Evolutionary conservation across 306 rosid species (phyloP).

Genomic region (Quercus robur): DNA sequence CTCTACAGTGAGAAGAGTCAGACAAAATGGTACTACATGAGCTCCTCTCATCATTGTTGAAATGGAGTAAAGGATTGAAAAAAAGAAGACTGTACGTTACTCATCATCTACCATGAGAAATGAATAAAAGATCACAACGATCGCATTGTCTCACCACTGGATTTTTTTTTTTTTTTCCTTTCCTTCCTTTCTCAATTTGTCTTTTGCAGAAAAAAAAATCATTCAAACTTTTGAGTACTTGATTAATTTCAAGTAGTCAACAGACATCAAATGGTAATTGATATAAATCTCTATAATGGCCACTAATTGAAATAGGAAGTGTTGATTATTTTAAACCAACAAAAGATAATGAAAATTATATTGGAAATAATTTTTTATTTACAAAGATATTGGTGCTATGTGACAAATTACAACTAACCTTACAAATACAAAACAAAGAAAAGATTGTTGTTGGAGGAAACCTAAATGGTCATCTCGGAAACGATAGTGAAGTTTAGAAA

Average conservation of each 20-base stretch:
- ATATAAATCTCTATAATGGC: too few species aligned
- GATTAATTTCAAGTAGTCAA: neutral
- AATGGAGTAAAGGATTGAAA: neutral
- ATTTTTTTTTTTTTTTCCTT: neutral
- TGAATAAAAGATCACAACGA: neutral
- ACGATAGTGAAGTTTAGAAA: too few species aligned
- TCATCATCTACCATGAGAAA: neutral
- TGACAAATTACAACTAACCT: too few species aligned
- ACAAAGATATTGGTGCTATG: too few species aligned
- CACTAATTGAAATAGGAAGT: too few species aligned
- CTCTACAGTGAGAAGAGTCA: neutral
- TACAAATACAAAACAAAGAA: too few species aligned
- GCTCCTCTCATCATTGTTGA: neutral
- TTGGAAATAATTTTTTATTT: too few species aligned
- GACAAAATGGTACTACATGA: neutral
- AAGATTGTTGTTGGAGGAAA: too few species aligned
- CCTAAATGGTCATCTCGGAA: too few species aligned
- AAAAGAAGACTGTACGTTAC: neutral
- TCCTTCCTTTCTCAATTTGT: neutral
- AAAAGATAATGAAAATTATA: too few species aligned
- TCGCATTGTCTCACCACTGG: neutral
- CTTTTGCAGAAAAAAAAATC: neutral
- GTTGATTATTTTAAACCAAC: too few species aligned
- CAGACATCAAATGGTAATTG: too few species aligned
- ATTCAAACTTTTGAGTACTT: neutral